Percentiles rank a stretch among this genome's conserved stretches.
Evolutionary conservation across 768 basidiomycete genomes (phyloP).

Genomic region (Dacryopinax primogenitus): DNA sequence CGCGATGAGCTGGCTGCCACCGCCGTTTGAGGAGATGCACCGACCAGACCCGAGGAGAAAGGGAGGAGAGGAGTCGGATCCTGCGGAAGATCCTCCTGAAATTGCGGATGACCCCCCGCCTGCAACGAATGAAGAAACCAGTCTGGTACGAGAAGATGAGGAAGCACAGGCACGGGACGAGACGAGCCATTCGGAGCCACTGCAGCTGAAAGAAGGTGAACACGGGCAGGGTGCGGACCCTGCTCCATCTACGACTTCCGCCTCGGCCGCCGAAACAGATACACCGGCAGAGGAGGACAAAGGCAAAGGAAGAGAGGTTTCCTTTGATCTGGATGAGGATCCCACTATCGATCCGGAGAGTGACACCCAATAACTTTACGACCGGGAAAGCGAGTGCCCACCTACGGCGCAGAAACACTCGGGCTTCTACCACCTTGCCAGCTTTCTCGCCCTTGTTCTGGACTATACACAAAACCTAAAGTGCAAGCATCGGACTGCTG

Average conservation of each 20-base stretch:
- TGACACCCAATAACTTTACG: neutral
- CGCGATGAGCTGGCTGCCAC: neutral
- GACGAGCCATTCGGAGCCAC: neutral
- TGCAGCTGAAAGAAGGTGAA: neutral
- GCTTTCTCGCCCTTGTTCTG: neutral
- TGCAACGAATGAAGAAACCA: too few relatives aligned
- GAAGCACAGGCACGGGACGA: neutral
- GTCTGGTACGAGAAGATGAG: neutral
- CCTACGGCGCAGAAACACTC: too few relatives aligned
- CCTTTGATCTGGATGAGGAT: neutral
- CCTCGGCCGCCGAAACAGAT: neutral
- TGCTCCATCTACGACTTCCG: neutral
- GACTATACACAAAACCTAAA: neutral
- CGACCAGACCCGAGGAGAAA: neutral
- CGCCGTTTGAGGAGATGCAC: slow-evolving; percentile 7
- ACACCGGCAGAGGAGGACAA: neutral
- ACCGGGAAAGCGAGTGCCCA: neutral
- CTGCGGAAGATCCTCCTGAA: too few relatives aligned
- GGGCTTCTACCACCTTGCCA: neutral
- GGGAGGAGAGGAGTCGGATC: neutral
- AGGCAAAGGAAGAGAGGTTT: neutral
- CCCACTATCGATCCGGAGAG: neutral
- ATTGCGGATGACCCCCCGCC: too few relatives aligned
- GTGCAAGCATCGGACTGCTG: neutral
- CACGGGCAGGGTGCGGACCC: slow-evolving; percentile 2